Base-by-base conservation (phyloP, 192 early-diverging fungal genomes). In the Helicostylum pulchrum region DNA sequence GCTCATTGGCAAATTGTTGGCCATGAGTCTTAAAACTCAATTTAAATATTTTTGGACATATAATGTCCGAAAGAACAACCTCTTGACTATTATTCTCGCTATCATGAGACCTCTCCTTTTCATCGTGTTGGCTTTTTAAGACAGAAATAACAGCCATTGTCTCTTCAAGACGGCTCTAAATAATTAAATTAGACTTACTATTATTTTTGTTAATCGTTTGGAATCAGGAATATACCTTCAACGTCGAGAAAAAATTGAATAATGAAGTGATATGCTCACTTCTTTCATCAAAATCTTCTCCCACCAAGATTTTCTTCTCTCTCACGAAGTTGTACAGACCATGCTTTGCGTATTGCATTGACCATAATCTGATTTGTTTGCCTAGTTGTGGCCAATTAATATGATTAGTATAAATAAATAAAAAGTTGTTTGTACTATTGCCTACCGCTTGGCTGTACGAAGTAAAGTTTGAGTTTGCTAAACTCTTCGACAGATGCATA, bases 381-480 rank as follows among this genome's bases (percentile, higher is more conserved):
- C 42, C 34, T 57, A 57, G 20, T 21, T 57, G 36, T 57, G 39
- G 39, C 8, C 36, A 57, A 56, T 19, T 56, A 47, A 47, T 17
- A 47, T 15, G 15, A 15, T 47, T 15, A 52, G 50, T 21, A 52
- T 26, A 52, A 52, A 52, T 52, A 52, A 52, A 52, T 52, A 52
- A 52, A 52, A 52, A 26, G 39, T 7, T 52, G 26, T 52, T 39
- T 39, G 36, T 39, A 52, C 6, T 52, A 52, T 52, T 52, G 50
- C 50, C 21, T 57, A 57, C 55, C 55, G 34, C 55, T 57, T 39
- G 55, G 55, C 39, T 57, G 55, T 5, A 57, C 55, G 39, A 57
- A 42, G 42, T 57, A 57, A 14, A 57, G 34, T 44, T 57, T 57
- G 39, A 57, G 55, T 44, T 57, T 57, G 42, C 55, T 57, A 57